These are phyloP conservation scores for Penicillium daleae DNA, from an alignment of 495 filamentous ascomycete genomes.

Conservation along the genomic window DNA sequence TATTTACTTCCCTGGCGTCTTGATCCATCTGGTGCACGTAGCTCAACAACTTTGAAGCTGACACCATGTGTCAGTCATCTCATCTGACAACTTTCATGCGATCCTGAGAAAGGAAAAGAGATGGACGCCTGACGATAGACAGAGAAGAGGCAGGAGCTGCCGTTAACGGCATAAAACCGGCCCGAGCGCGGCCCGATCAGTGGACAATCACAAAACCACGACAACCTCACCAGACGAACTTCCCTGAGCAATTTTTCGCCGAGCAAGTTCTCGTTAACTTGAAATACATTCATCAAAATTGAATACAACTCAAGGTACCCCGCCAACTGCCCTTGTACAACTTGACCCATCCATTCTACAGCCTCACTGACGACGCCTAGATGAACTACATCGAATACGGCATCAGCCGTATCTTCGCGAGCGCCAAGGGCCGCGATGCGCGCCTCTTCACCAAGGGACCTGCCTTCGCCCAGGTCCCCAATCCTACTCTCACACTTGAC, in stretches of 20 bases:
- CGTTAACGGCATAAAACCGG: slow-evolving; percentile 9
- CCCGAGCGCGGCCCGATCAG: slow-evolving; percentile 10
- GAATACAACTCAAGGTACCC: background rate
- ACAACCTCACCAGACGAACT: background rate
- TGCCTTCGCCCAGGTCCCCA: slow-evolving; percentile 44
- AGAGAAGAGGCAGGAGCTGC: background rate
- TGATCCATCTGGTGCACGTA: background rate
- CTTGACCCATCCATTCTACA: background rate
- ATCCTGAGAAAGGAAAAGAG: background rate
- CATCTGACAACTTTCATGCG: background rate
- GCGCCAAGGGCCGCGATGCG: slow-evolving; percentile 45
- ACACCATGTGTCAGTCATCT: background rate
- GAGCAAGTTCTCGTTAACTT: background rate
- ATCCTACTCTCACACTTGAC: slow-evolving; percentile 47
- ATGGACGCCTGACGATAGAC: background rate
- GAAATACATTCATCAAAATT: background rate
- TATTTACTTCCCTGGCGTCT: too few relatives aligned
- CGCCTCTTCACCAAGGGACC: slow-evolving; percentile 51
- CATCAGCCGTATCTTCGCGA: slow-evolving; percentile 37
- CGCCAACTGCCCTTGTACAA: background rate
- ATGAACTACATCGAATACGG: slow-evolving; percentile 42
- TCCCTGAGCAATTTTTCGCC: background rate
- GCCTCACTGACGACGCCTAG: background rate
- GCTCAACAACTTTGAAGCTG: background rate
- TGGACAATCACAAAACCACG: background rate